Base-by-base conservation (phyloP, 2,329 filamentous ascomycete genomes). In the Sclerotinia borealis region DNA sequence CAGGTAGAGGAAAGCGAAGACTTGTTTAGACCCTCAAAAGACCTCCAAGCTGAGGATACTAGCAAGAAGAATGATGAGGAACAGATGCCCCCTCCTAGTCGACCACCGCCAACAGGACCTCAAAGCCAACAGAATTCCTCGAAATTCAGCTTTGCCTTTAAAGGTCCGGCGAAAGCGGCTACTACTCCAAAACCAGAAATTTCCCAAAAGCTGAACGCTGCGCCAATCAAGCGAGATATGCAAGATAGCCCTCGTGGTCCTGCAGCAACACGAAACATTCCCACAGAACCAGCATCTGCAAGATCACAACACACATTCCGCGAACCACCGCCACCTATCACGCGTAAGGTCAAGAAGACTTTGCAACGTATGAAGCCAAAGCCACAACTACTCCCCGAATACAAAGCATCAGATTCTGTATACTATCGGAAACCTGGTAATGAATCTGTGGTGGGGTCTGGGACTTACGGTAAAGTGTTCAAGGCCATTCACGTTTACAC, bases 361-460 rank as follows among this genome's bases (percentile, higher is more conserved):
- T 82, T 90, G 75, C 90, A 83, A 73, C 85, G 89, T 36, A 78
- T 85, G 15, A 95, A 92, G 72, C 80, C 86, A 52, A 86, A 87
- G 59, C 92, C 91, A 2, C 83, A 80, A 6, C 78, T 98, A 1
- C 78, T 88, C 0, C 78, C 86, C 29, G 91, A 96, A 37, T 85
- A 93, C 70, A 85, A 86, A 13, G 79, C 82, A 7, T 96, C 93
- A 0, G 89, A 93, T 51, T 97, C 93, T 0, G 92, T 98, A 4
- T 98, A 96, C 76, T 96, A 89, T 77, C 84, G 93, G 67, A 98
- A 97, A 74, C 93, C 93, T 1, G 93, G 93, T n/a, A 96, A 98
- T 70, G 93, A 96, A 74, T 98, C 93, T 0, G 93, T 98, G 0
- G 89, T 98, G 25, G 93, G 93, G 19, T 96, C 93, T 49, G 93